Percentiles rank a stretch among this genome's conserved stretches.
Conservation (phyloP, 2,329 filamentous ascomycete genomes). For the Aspergillus novoparasiticus region DNA sequence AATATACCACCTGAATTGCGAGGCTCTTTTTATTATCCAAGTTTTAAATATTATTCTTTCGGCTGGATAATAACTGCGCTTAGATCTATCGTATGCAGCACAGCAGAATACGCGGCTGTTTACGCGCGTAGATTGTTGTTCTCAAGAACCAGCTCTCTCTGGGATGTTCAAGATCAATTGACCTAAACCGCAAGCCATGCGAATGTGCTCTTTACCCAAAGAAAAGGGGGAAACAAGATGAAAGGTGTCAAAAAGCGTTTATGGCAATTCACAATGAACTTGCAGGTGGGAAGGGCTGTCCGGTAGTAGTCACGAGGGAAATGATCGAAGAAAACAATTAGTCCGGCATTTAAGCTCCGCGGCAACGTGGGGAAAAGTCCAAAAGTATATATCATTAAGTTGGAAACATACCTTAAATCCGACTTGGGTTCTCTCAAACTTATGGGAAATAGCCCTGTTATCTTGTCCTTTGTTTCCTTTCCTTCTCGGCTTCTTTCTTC, state of each 20-base stretch:
- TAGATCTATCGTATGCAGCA: background rate
- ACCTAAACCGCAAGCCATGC: background rate
- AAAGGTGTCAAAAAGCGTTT: background rate
- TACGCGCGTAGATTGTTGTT: background rate
- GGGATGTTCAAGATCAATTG: background rate
- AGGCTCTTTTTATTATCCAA: background rate
- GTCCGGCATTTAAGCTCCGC: background rate
- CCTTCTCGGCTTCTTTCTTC: background rate
- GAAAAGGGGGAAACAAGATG: background rate
- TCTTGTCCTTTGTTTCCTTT: background rate
- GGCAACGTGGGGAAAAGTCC: slow-evolving; percentile 2
- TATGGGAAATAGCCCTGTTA: no score
- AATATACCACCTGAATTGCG: background rate
- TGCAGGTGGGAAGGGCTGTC: background rate
- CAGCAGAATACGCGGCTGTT: background rate
- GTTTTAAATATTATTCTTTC: no score
- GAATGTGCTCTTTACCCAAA: background rate
- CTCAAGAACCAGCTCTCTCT: background rate
- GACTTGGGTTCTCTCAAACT: no score
- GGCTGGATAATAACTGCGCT: background rate
- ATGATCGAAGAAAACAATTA: background rate
- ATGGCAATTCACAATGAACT: background rate
- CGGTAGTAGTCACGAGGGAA: background rate
- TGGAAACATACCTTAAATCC: background rate
- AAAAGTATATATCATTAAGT: background rate